Base-by-base conservation (phyloP, 345 rosid genomes). In the Limnanthes douglasii region DNA sequence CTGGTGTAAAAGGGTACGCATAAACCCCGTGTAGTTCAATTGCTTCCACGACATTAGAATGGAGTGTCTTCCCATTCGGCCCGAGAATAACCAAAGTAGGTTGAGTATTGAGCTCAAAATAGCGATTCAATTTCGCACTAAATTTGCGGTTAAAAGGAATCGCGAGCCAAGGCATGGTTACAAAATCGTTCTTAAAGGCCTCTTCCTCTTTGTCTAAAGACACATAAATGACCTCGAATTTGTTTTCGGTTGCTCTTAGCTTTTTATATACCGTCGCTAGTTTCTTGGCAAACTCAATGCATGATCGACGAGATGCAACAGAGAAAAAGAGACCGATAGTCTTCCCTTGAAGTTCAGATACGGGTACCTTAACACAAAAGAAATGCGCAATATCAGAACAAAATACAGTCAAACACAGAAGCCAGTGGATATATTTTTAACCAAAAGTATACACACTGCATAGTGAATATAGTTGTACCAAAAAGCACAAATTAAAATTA, bases 1-100 rank as follows among this genome's bases (percentile, higher is more conserved):
- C 74, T 0, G 69, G 70, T 6, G 72, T 56, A 55, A 82, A 82
- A 20, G 97, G 93, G 46, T 66, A 82, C 4, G 88, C 82, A 39
- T 48, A 34, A 31, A 32, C 26, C 12, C 88, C 88, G 41, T 73
- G 59, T 23, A 73, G 88, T 39, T 70, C 79, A 1, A 78, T 50
- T 10, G 66, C 68, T 15, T 73, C 74, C 45, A 66, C 72, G 0
- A 54, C 85, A 40, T 82, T 71, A 1, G 43, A 48, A 38, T 73
- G 57, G 21, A 59, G 45, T 43, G 74, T 78, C 47, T 75, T 75
- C 15, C 93, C 93, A 39, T 86, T 85, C 1, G 66, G 62, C 4
- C 94, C 75, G 31, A 82, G 66, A 40, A 78, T 66, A 45, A 72
- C 71, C 50, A 86, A 43, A 1, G 59, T 51, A 5, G 94, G 93